Conservation (phyloP, 2,329 filamentous ascomycete species). For the Beauveria brongniartii region DNA sequence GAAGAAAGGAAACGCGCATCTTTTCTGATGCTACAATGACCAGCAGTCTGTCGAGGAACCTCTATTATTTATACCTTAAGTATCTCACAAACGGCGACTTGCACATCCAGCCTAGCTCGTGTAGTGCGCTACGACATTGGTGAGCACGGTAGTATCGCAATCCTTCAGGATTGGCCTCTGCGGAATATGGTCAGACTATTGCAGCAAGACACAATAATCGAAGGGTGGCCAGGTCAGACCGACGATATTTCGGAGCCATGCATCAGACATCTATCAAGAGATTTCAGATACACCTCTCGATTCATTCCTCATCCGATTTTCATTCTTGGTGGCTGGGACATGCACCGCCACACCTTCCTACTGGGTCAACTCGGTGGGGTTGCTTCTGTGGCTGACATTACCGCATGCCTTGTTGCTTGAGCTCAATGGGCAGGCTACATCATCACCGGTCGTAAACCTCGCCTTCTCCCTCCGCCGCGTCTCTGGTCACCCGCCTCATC, state of each 20-base stretch:
- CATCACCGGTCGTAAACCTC: slow-evolving; percentile 20
- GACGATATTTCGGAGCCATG: no score
- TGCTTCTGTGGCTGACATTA: slow-evolving; percentile 4
- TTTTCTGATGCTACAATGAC: background rate
- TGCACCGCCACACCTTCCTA: background rate
- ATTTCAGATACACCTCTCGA: no score
- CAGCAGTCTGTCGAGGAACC: background rate
- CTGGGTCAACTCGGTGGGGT: background rate
- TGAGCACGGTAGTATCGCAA: background rate
- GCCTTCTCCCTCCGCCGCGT: slow-evolving; percentile 14
- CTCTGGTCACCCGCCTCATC: slow-evolving; percentile 10
- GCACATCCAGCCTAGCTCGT: background rate
- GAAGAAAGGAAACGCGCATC: background rate
- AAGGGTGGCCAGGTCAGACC: background rate
- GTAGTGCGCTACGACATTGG: background rate
- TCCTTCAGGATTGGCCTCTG: slow-evolving; percentile 1
- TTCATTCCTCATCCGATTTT: no score
- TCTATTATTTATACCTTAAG: background rate
- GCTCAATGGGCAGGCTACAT: slow-evolving; percentile 20
- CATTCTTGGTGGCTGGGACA: background rate
- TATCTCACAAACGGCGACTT: background rate
- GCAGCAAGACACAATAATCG: background rate
- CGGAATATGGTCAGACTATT: background rate
- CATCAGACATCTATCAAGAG: no score
- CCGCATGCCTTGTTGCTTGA: background rate